A percentile compares a stretch with the other conserved stretches of the same genome.
These are phyloP conservation scores for Akanthomyces muscarius DNA, from an alignment of 2,329 filamentous ascomycete genomes.

Conservation along the genomic window DNA sequence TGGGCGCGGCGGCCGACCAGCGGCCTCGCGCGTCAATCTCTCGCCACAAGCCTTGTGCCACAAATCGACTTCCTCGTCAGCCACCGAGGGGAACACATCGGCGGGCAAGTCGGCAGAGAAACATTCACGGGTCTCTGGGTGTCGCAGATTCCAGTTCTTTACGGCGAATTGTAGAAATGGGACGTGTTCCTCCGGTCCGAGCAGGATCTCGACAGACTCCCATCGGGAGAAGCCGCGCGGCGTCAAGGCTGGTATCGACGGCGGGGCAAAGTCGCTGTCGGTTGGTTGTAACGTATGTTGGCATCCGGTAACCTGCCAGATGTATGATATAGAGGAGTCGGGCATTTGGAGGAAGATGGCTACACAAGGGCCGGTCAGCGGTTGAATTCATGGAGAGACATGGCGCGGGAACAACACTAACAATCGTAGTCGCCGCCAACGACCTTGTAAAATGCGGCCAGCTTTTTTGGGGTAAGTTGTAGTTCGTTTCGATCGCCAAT, in stretches of 20 bases:
- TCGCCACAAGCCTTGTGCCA: slow-evolving; percentile 82
- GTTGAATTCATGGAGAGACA: slow-evolving; percentile 1
- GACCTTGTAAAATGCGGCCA: slow-evolving; percentile 71
- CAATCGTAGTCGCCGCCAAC: slow-evolving; percentile 74
- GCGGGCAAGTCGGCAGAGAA: slow-evolving; percentile 59
- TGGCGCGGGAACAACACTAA: slow-evolving; percentile 29
- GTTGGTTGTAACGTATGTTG: slow-evolving; percentile 75
- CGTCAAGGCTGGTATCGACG: slow-evolving; percentile 78
- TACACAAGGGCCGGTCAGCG: slow-evolving; percentile 26
- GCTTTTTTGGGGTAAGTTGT: slow-evolving; percentile 60
- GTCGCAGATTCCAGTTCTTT: slow-evolving; percentile 67
- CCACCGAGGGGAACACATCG: slow-evolving; percentile 63
- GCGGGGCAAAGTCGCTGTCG: slow-evolving; percentile 67
- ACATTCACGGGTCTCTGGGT: slow-evolving; percentile 67
- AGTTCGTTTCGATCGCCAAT: slow-evolving; percentile 54
- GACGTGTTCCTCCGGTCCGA: slow-evolving; percentile 85
- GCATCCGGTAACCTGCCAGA: slow-evolving; percentile 88
- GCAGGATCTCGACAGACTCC: slow-evolving; percentile 85
- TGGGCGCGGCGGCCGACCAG: slow-evolving; percentile 31
- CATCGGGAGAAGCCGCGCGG: slow-evolving; percentile 83
- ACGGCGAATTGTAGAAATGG: slow-evolving; percentile 79
- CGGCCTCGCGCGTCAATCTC: slow-evolving; percentile 60
- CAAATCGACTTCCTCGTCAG: slow-evolving; percentile 74
- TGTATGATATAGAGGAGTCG: slow-evolving; percentile 74
- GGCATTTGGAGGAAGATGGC: slow-evolving; percentile 75